Base-by-base conservation (phyloP, 169 alveolate genomes). In the Cryptosporidium sp. region DNA sequence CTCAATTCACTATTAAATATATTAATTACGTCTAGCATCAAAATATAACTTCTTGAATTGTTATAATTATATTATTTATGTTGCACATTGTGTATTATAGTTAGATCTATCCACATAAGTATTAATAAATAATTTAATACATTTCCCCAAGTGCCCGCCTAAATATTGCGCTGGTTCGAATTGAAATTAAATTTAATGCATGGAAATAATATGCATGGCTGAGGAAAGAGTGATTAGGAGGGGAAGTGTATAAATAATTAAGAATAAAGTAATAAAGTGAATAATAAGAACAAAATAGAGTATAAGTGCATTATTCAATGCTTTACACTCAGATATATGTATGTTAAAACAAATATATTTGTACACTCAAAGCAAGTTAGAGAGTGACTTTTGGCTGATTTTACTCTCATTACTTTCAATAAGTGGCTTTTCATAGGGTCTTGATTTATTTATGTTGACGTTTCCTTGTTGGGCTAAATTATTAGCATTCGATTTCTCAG, bases 391-490 rank as follows among this genome's bases (percentile, higher is more conserved):
- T 48, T 65, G 33, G 12, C 89, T 80, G 7, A 80, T 80, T 80
- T 62, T 73, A 69, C 86, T 80, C 41, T 80, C 89, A 80, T 80
- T 80, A 29, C 55, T 61, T 48, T 80, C 69, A 26, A 65, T 62
- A 33, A 23, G 55, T n/a, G 48, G 45, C 23, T 41, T 62, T 62
- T 45, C 51, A 31, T 29, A 26, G 37, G 50, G 9, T 59, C 2
- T 41, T 61, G 51, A 37, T 35, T 26, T 48, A 23, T 37, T 48
- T 3, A 2, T 1, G 35, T 62, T 26, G 43, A 21, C 29, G 1
- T 55, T 55, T 23, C 67, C 67, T 55, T 55, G 37, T 55, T 55
- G 29, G 14, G 67, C 0, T 26, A 3, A 12, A 26, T 26, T 10
- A 55, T 2, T 55, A 26, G 67, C 23, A 67, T 61, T 29, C 8